Percentiles rank a stretch among this genome's conserved stretches.
Evolutionary conservation across 306 rosid species (phyloP).

Genomic region (Vachellia collinsii): DNA sequence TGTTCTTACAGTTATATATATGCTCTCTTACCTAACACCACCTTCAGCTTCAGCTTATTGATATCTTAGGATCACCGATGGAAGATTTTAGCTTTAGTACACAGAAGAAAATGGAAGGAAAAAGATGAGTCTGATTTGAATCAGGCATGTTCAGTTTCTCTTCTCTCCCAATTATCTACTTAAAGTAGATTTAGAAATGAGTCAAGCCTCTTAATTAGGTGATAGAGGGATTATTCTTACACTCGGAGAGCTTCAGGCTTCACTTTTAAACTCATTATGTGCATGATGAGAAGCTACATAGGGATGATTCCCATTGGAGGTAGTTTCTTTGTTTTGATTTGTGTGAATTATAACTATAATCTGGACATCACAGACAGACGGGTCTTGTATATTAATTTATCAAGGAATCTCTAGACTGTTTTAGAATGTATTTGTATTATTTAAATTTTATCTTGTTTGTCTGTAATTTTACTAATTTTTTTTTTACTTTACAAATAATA

Average conservation of each 20-base stretch:
- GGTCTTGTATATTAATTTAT: constrained; percentile 20
- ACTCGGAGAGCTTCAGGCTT: background rate
- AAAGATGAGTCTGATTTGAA: background rate
- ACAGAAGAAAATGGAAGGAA: background rate
- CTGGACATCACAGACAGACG: constrained; percentile 12
- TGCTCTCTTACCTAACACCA: constrained; percentile 22
- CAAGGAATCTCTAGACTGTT: background rate
- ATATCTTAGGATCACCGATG: constrained; percentile 1
- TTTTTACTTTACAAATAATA: background rate
- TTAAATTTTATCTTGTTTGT: background rate
- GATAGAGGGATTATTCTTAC: background rate
- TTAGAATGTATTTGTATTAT: too few relatives aligned
- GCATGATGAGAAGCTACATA: constrained; percentile 18
- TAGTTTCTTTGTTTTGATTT: constrained; percentile 27
- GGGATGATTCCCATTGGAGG: constrained; percentile 28
- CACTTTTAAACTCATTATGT: constrained; percentile 28
- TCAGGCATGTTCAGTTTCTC: background rate
- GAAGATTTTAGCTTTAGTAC: constrained; percentile 32
- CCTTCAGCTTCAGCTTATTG: background rate
- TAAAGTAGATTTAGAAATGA: background rate
- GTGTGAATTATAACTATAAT: background rate
- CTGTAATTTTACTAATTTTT: too few relatives aligned
- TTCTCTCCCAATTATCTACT: background rate
- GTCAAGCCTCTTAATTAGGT: background rate
- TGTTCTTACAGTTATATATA: background rate